Evolutionary conservation across 2,329 filamentous ascomycete species (phyloP), one percentile per base, ranked within the genome.

Genomic region (Verticillium nonalfalfae): DNA sequence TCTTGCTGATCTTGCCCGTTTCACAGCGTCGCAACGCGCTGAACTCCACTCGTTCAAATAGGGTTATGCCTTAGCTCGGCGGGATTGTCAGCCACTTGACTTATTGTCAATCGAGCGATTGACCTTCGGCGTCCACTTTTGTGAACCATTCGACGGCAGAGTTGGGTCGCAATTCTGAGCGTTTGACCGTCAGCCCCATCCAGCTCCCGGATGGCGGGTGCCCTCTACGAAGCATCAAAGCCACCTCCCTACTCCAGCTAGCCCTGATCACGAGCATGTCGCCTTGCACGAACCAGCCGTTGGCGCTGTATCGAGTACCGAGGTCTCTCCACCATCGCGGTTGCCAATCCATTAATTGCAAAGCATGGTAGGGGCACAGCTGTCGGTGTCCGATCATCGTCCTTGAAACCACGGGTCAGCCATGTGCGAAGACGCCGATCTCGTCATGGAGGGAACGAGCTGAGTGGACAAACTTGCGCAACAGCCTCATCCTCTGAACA

Each of bases 401-500:
- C 56, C 26, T 58, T 36, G 56, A 57, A 26, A 58, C 57, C 57
- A 58, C 57, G 57, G 57, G 15, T 45, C 57, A 40, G 57, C 57
- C 57, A 58, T 58, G 57, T 58, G 57, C 57, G 18, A 14, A 7
- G 35, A 18, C 36, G 56, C 56, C 36, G 56, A 57, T 57, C 56
- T 38, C 57, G 40, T 31, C 34, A 36, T 58, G 57, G 40, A 14
- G 18, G 35, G 18, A 38, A 18, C n/a, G 35, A 39, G 52, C 33
- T 56, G 33, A 56, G n/a, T 21, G 55, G 45, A 21, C 45, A 36
- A 31, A 21, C 45, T 52, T n/a, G 45, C 45, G 45, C 45, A n/a
- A 52, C 21, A n/a, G 18, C 21, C 45, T 18, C 45, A 52, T 52
- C 18, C n/a, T 31, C 18, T 18, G 45, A 36, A 52, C 45, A 21